phyloP scores from a whole-genome alignment of 257 asterid genomes.

The Pogostemon cablin region DNA sequence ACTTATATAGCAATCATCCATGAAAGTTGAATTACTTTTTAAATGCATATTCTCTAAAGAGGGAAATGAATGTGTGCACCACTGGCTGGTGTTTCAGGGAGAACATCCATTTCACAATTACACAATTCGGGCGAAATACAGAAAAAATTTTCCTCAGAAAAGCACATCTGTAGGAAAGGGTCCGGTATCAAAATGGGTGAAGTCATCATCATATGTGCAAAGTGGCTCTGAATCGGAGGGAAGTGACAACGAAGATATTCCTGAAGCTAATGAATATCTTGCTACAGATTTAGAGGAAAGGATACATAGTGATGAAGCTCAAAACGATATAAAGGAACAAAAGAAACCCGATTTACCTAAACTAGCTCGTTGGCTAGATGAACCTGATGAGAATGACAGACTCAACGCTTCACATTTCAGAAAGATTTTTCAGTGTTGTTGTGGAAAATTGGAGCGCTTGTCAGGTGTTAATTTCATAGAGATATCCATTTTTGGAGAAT shows the following conservation, averaged over 20 bases:
- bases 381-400: constrained; percentile 80
- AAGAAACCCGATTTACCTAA: constrained; percentile 36
- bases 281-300: constrained; percentile 33
- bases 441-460: constrained; percentile 75
- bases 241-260: constrained; percentile 51
- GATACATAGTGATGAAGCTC: constrained; percentile 28
- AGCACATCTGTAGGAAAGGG: constrained; percentile 35
- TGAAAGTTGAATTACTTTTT: background rate
- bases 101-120: constrained; percentile 96
- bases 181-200: constrained; percentile 30
- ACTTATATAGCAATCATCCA: background rate
- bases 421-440: constrained; percentile 70
- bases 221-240: constrained; percentile 49
- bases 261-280: constrained; percentile 39
- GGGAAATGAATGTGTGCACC: constrained; percentile 24
- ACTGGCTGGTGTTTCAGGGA: constrained; percentile 60
- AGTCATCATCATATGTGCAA: constrained; percentile 36
- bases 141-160: constrained; percentile 48
- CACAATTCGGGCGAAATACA: constrained; percentile 79
- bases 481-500: constrained; percentile 85
- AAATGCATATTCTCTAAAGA: constrained; percentile 24
- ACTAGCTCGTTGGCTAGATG: constrained; percentile 84
- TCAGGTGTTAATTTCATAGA: constrained; percentile 65
- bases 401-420: constrained; percentile 84
- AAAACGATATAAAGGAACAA: constrained; percentile 40